A percentile compares a stretch with the other conserved stretches of the same genome.
phyloP scores from a whole-genome alignment of 805 yeast species.

The Starmerella sirachaensis region DNA sequence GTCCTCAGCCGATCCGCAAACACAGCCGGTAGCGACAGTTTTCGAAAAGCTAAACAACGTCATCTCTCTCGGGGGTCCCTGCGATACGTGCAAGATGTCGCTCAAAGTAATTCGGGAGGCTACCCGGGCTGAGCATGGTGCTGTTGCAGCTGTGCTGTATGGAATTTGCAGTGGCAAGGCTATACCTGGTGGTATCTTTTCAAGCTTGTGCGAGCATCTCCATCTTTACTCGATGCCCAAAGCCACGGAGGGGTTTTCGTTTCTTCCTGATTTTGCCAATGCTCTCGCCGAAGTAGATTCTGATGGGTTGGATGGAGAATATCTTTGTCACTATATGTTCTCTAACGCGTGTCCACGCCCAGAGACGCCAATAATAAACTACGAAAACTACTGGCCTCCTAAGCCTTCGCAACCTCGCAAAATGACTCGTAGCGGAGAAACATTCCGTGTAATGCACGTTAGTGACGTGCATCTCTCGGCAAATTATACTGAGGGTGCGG shows the following conservation, averaged over 20 bases:
- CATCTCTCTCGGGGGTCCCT: conserved; percentile 20
- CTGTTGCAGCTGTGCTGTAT: conserved; percentile 11
- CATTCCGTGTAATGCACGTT: conserved; percentile 51
- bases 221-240: conserved; percentile 11
- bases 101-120: conserved; percentile 8
- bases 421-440: conserved; percentile 18
- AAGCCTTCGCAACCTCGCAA: conserved; percentile 26
- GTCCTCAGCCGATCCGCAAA: conserved; percentile 10
- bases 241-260: conserved; percentile 16
- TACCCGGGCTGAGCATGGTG: conserved; percentile 1
- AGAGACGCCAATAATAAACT: conserved; percentile 38
- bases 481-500: conserved; percentile 37
- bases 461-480: conserved; percentile 55
- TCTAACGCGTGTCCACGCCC: conserved; percentile 44
- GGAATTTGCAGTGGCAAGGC: conserved; percentile 16
- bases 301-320: conserved; percentile 42
- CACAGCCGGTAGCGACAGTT: conserved; percentile 7
- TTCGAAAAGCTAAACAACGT: conserved; percentile 12
- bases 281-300: conserved; percentile 43
- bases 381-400: conserved; percentile 35
- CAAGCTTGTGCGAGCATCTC: conserved; percentile 11
- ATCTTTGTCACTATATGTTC: conserved; percentile 46
- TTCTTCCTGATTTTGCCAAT: conserved; percentile 37
- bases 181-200: conserved; percentile 6
- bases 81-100: conserved; percentile 14